Percentiles rank a stretch among this genome's conserved stretches.
These are phyloP conservation scores for Lagenaria siceraria DNA, from an alignment of 306 rosid species.

Conservation along the genomic window DNA sequence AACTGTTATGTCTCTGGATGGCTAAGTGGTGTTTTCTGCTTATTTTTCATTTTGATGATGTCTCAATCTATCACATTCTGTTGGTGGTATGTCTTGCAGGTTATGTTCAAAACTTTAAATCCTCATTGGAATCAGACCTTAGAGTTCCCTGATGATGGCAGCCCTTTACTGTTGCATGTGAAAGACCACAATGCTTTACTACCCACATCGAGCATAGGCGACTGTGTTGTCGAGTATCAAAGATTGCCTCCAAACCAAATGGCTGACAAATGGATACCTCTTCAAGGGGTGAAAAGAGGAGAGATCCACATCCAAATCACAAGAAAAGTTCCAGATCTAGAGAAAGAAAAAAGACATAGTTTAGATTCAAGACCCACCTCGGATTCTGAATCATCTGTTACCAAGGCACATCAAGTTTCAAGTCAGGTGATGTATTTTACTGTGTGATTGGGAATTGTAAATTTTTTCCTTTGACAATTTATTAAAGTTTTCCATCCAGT, in stretches of 20 bases:
- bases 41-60: background rate
- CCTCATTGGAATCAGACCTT: conserved; percentile 94
- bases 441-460: background rate
- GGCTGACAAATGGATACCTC: conserved; percentile 96
- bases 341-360: conserved; percentile 39
- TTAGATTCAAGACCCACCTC: conserved; percentile 26
- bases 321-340: conserved; percentile 62
- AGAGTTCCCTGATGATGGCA: conserved; percentile 79
- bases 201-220: conserved; percentile 69
- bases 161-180: conserved; percentile 60
- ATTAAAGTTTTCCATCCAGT: background rate
- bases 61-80: background rate
- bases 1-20: background rate
- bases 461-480: background rate
- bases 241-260: conserved; percentile 64
- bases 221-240: conserved; percentile 81
- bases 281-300: conserved; percentile 80
- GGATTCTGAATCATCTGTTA: conserved; percentile 57
- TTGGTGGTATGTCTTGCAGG: conserved; percentile 29
- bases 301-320: conserved; percentile 83
- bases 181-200: conserved; percentile 78
- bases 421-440: conserved; percentile 36
- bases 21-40: background rate
- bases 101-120: conserved; percentile 61
- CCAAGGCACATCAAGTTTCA: conserved; percentile 59